Evolutionary conservation across 768 basidiomycete species (phyloP), one percentile per base, ranked within the genome.

Genomic region (Lentinula raphanica): DNA sequence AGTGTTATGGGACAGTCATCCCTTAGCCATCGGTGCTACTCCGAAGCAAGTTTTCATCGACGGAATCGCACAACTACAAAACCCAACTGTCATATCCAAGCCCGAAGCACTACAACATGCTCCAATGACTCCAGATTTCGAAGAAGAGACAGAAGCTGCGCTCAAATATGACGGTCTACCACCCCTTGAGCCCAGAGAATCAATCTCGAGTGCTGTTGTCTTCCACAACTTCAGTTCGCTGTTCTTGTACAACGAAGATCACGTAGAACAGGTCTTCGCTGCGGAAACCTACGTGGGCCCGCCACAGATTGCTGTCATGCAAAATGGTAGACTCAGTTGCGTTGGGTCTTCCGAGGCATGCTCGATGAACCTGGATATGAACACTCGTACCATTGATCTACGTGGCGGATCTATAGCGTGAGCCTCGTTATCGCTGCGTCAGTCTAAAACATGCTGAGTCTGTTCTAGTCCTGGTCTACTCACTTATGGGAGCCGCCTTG

Each of bases 21-120:
- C 92, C 1, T 77, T 94, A 15, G 74, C 83, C 1, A 74, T 94
- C 11, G 89, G 89, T 21, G 89, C 90, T 21, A 85, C 90, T 0
- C 91, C 91, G 3, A 76, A 79, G 50, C 90, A 93, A 73, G 89
- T 91, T 8, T 92, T 80, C 71, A 90, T 94, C 59, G 92, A 95
- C 63, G 93, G 92, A 3, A 87, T 94, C 58, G 66, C 87, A 0
- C 92, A 95, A 64, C 64, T 88, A 2, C 65, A 73, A 45, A 64
- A 70, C 11, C 81, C 85, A 0, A 66, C 75, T 58, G 63, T 76
- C 13, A 68, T 23, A 36, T 57, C 70, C 53, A 92, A 93, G 67
- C 82, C 87, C 0, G 48, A 60, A 1, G 56, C 68, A 6, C 74
- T 82, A 60, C 90, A 93, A 63, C 61, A 71, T 7, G 70, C 72